A percentile compares a stretch with the other conserved stretches of the same genome.
phyloP scores from a whole-genome alignment of 768 basidiomycete genomes.

The Russula sp. region DNA sequence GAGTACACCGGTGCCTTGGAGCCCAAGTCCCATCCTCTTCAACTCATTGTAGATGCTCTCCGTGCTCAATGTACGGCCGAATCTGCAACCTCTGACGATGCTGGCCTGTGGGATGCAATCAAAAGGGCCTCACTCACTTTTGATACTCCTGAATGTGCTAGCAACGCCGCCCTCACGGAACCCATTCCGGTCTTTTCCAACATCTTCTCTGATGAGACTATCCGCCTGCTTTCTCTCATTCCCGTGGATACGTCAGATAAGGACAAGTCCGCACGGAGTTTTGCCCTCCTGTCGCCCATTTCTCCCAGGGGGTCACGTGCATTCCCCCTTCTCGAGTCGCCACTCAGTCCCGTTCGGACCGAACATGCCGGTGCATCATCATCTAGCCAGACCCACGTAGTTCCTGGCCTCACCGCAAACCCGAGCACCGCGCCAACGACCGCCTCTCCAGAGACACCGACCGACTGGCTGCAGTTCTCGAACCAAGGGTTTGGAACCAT shows the following conservation, averaged over 20 bases:
- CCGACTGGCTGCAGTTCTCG: conserved; percentile 68
- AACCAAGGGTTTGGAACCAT: conserved; percentile 50
- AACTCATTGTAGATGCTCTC: conserved; percentile 59
- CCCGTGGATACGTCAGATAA: conserved; percentile 38
- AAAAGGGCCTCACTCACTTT: conserved; percentile 31
- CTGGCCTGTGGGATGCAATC: conserved; percentile 51
- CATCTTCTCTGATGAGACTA: conserved; percentile 66
- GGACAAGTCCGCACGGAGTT: conserved; percentile 26
- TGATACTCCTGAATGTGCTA: conserved; percentile 26
- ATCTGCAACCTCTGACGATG: conserved; percentile 33
- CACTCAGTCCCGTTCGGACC: background rate
- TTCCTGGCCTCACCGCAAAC: conserved; percentile 27
- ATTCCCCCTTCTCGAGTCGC: conserved; percentile 12
- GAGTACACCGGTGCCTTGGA: conserved; percentile 34
- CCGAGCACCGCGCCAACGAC: conserved; percentile 29
- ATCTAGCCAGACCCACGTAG: background rate
- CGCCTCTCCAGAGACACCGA: conserved; percentile 30
- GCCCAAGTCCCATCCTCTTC: conserved; percentile 47
- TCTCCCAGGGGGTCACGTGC: conserved; percentile 26
- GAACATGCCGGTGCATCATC: conserved; percentile 13
- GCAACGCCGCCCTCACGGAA: conserved; percentile 28
- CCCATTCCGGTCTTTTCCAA: conserved; percentile 39
- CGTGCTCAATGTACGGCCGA: conserved; percentile 33
- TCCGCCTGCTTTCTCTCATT: conserved; percentile 44
- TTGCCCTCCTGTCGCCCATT: conserved; percentile 32